Conservation (phyloP, 257 asterid species). For the Solanum paucissectum region DNA sequence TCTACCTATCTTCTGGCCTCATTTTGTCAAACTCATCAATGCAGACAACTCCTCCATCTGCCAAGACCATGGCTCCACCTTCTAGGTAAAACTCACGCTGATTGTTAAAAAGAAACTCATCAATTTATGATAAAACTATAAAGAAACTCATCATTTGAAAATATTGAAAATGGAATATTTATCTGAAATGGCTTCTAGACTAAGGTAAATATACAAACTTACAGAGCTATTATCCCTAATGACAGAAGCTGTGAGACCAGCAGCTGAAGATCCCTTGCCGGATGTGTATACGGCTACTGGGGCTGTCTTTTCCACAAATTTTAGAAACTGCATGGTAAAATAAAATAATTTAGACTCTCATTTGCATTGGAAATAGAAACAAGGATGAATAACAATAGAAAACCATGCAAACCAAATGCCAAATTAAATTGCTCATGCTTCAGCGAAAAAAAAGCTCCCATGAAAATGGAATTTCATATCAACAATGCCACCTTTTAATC, state of each 20-base stretch:
- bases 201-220: slow-evolving; percentile 18
- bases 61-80: slow-evolving; percentile 99
- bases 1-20: slow-evolving; percentile 96
- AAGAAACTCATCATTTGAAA: neutral
- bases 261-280: slow-evolving; percentile 99
- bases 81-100: slow-evolving; percentile 97
- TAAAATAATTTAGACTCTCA: neutral
- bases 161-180: neutral
- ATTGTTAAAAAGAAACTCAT: slow-evolving; percentile 8
- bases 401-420: neutral
- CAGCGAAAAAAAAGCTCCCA: neutral
- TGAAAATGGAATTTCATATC: neutral
- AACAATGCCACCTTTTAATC: neutral
- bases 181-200: neutral
- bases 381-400: neutral
- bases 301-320: slow-evolving; percentile 99
- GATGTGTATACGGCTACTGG: slow-evolving; percentile 95
- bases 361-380: neutral
- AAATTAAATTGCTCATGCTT: neutral
- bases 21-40: slow-evolving; percentile 98
- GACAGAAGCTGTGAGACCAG: slow-evolving; percentile 99
- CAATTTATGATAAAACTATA: neutral
- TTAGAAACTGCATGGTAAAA: slow-evolving; percentile 59
- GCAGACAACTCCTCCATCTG: slow-evolving; percentile 99
- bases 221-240: slow-evolving; percentile 95